Evolutionary conservation across 805 yeast genomes (phyloP).

Genomic region (Blastobotrys peoriensis): DNA sequence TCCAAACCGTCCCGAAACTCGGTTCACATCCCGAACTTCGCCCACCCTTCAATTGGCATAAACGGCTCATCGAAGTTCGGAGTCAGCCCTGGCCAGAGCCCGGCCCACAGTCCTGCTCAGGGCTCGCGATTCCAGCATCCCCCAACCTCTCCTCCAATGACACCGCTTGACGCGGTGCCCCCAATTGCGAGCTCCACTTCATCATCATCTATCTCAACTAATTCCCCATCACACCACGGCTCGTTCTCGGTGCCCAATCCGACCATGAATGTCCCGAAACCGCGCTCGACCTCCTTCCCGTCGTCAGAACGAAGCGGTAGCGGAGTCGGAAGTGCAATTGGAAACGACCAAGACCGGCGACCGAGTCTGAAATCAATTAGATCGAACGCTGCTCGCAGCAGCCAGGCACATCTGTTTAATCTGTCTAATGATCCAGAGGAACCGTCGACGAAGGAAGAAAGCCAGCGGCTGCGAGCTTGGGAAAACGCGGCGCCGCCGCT

Average conservation of each 20-base stretch:
- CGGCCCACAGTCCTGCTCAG: slow-evolving; percentile 1
- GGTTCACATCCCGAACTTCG: slow-evolving; percentile 1
- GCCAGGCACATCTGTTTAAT: not conserved
- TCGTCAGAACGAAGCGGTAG: not conserved
- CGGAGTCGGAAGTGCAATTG: too few species aligned
- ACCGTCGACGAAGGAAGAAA: not conserved
- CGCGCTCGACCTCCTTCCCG: not conserved
- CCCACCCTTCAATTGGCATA: not conserved
- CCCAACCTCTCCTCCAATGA: not conserved
- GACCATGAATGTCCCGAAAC: not conserved
- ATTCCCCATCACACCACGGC: not conserved
- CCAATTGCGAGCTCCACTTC: not conserved
- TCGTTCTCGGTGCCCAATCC: not conserved
- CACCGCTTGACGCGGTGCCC: not conserved
- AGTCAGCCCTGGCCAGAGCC: not conserved
- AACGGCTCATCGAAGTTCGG: not conserved
- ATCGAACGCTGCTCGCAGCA: not conserved
- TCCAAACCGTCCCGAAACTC: not conserved
- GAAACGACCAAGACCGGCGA: not conserved
- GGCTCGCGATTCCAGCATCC: not conserved
- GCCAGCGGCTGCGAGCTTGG: not conserved
- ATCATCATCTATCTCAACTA: not conserved
- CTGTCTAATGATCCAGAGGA: not conserved
- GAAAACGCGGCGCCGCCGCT: slow-evolving; percentile 14
- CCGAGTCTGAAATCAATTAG: not conserved